phyloP scores from a whole-genome alignment of 805 yeast species.

The Lipomyces mesembrius region DNA sequence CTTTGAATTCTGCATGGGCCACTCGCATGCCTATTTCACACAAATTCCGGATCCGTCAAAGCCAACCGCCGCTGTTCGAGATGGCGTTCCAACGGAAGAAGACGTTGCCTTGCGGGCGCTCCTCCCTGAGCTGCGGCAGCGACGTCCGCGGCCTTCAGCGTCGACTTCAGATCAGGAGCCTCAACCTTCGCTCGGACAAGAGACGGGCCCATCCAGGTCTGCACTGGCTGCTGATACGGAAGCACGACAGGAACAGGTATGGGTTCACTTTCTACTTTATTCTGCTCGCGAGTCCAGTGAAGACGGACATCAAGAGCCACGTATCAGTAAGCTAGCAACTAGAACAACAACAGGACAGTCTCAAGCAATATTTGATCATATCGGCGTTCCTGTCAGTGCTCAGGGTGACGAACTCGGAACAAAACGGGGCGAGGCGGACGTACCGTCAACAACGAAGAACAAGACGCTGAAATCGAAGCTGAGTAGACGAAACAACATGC shows the following conservation, averaged over 20 bases:
- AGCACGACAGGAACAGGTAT: conserved; percentile 18
- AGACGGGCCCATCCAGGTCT: neutral
- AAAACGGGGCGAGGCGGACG: conserved; percentile 6
- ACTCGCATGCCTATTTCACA: conserved; percentile 27
- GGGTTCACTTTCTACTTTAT: conserved; percentile 19
- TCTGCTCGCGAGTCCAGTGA: conserved; percentile 9
- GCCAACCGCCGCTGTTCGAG: conserved; percentile 17
- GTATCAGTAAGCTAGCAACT: neutral
- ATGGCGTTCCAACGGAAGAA: conserved; percentile 35
- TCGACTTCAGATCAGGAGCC: neutral
- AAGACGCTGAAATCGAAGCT: neutral
- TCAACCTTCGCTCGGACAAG: neutral
- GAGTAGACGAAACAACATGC: neutral
- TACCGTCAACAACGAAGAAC: neutral
- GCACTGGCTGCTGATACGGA: neutral
- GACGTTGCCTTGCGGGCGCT: conserved; percentile 35
- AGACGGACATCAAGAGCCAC: neutral
- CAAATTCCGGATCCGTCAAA: conserved; percentile 30
- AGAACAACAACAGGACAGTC: neutral
- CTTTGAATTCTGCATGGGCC: conserved; percentile 35
- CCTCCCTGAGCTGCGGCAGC: conserved; percentile 23
- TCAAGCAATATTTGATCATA: neutral
- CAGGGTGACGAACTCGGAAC: neutral
- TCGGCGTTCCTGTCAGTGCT: no score
- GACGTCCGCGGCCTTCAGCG: conserved; percentile 13